Base-by-base conservation (phyloP, 441 rosid species). In the Croton setiger region DNA sequence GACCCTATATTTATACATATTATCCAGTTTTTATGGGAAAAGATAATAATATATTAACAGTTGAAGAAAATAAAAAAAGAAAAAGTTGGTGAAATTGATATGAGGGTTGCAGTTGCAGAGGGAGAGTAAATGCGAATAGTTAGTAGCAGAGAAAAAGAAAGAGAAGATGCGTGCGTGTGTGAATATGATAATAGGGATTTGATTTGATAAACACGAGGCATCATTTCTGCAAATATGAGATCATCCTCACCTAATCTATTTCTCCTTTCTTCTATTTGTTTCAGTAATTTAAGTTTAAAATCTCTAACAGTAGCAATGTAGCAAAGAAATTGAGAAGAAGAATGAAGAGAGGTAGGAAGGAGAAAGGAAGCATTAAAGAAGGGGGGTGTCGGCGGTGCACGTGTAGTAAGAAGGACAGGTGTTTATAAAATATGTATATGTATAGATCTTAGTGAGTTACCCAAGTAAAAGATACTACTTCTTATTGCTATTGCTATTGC, bases 351-450 rank as follows among this genome's bases (percentile, higher is more conserved):
- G 23, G 2, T 7, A 3, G 13, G 20, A 4, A n/a, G n/a, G 3
- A 17, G 43, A 39, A 39, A 39, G 61, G 45, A 45, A 37, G 64
- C 76, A 79, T 62, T 70, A 11, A 79, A 57, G 48, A 53, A 20
- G 49, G 43, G 14, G 11, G 6, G 67, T 76, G 83, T 80, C 81
- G 84, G 83, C 84, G 81, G 70, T 75, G 84, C 86, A 80, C 86
- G 81, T 83, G 84, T 69, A 65, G 23, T 52, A 52, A 47, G 66
- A 61, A 45, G 37, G 44, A 27, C 31, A 27, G 31, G 59, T 39
- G 70, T 68, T 49, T 54, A 35, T 53, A 44, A 45, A 31, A 43
- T 43, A 0, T 0, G 0, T 43, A 43, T 7, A 43, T 43, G 12
- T 12, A 43, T 39, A 5, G 43, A 39, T 5, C 43, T 39, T 39